phyloP scores from a whole-genome alignment of 164 flowering plant genomes.

The Aristolochia fimbriata region DNA sequence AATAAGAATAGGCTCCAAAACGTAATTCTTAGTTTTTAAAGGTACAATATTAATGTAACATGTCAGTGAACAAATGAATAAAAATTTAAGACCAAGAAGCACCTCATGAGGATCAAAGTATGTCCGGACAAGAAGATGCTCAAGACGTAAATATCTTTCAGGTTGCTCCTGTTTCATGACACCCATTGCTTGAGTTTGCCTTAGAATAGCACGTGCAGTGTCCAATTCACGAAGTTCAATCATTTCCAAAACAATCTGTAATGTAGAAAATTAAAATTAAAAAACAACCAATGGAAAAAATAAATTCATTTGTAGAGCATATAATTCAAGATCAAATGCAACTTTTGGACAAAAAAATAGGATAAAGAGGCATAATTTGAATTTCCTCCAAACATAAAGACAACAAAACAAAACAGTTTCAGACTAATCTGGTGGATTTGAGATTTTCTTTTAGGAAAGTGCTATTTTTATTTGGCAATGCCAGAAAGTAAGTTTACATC shows the following conservation, averaged over 20 bases:
- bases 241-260: constrained; percentile 95
- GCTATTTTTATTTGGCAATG: too few species aligned
- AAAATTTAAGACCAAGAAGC: constrained; percentile 6
- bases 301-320: not conserved
- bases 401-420: too few species aligned
- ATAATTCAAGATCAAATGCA: not conserved
- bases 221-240: constrained; percentile 96
- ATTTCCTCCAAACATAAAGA: too few species aligned
- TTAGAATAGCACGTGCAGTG: constrained; percentile 91
- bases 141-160: constrained; percentile 89
- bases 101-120: constrained; percentile 99
- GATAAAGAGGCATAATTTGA: too few species aligned
- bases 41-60: too few species aligned
- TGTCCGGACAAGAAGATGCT: constrained; percentile 94
- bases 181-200: constrained; percentile 99
- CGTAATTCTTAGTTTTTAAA: too few species aligned
- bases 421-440: too few species aligned
- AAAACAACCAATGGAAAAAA: not conserved
- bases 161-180: constrained; percentile 99
- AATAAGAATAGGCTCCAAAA: too few species aligned
- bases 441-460: too few species aligned
- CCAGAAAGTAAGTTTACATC: too few species aligned
- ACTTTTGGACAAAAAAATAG: too few species aligned
- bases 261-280: not conserved
- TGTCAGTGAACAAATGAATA: not conserved